These are phyloP conservation scores for Termitomyces sp. DNA, from an alignment of 768 basidiomycete genomes.

Conservation along the genomic window DNA sequence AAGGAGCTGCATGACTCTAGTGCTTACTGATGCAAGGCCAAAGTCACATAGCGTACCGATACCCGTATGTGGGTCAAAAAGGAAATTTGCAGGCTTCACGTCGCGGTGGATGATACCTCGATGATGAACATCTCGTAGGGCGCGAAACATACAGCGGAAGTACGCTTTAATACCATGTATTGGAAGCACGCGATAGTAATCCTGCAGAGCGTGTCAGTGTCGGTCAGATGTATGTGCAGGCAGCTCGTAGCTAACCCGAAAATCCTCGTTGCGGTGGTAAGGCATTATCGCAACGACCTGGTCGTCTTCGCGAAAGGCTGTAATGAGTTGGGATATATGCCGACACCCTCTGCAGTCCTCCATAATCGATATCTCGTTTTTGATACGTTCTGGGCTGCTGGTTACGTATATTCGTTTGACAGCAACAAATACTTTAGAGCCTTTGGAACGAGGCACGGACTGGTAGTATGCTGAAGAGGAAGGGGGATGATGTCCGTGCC, in stretches of 20 bases:
- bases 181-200: slow-evolving; percentile 74
- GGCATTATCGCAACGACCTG: slow-evolving; percentile 96
- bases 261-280: slow-evolving; percentile 89
- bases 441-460: slow-evolving; percentile 35
- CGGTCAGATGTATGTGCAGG: background rate
- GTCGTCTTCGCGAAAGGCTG: slow-evolving; percentile 86
- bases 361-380: slow-evolving; percentile 91
- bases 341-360: slow-evolving; percentile 80
- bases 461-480: slow-evolving; percentile 67
- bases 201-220: slow-evolving; percentile 33
- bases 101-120: slow-evolving; percentile 92
- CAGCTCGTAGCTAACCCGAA: slow-evolving; percentile 57
- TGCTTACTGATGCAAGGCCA: slow-evolving; percentile 86
- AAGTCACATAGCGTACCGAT: slow-evolving; percentile 91
- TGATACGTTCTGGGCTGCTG: slow-evolving; percentile 86
- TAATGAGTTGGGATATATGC: slow-evolving; percentile 90
- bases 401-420: slow-evolving; percentile 97
- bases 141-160: slow-evolving; percentile 88
- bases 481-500: slow-evolving; percentile 65
- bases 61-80: slow-evolving; percentile 83
- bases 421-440: slow-evolving; percentile 75
- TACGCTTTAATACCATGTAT: slow-evolving; percentile 80
- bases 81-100: slow-evolving; percentile 97
- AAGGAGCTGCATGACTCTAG: too few species aligned
- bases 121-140: slow-evolving; percentile 82